These are phyloP conservation scores for Adiantum capillusveneris DNA, from an alignment of 75 land plant species.

Conservation along the genomic window DNA sequence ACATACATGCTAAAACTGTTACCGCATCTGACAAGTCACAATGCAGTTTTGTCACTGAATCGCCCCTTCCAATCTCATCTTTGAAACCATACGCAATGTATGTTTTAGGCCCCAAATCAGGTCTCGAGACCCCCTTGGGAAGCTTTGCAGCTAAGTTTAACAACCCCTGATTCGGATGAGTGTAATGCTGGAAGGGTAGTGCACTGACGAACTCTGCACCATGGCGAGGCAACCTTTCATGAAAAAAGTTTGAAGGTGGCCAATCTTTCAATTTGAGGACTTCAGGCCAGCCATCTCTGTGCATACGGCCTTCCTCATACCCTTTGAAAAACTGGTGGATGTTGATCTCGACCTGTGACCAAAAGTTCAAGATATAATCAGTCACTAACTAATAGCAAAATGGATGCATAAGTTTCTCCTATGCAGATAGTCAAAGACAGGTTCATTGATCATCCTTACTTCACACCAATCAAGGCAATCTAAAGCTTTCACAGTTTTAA, in stretches of 20 bases:
- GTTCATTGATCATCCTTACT: too few species aligned
- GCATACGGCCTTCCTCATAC: slow-evolving; percentile 62
- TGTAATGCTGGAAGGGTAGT: slow-evolving; percentile 69
- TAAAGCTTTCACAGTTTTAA: slow-evolving; percentile 58
- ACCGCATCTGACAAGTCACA: slow-evolving; percentile 92
- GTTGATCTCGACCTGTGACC: slow-evolving; percentile 65
- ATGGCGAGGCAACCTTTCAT: slow-evolving; percentile 72
- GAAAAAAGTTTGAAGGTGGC: slow-evolving; percentile 67
- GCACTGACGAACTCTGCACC: slow-evolving; percentile 52
- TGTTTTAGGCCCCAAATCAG: slow-evolving; percentile 87
- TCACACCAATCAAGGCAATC: slow-evolving; percentile 73
- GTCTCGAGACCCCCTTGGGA: slow-evolving; percentile 45
- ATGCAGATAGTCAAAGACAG: too few species aligned
- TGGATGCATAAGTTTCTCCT: too few species aligned
- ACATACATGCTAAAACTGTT: background rate
- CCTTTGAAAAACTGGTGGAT: slow-evolving; percentile 70
- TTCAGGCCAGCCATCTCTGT: slow-evolving; percentile 62
- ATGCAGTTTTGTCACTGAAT: slow-evolving; percentile 87
- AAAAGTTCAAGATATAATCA: background rate
- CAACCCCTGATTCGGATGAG: slow-evolving; percentile 65
- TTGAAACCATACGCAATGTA: slow-evolving; percentile 78
- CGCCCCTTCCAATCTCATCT: slow-evolving; percentile 80
- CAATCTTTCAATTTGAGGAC: slow-evolving; percentile 90
- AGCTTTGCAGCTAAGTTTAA: slow-evolving; percentile 73
- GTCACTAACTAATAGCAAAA: too few species aligned